Conservation (phyloP, 208 protist genomes). For the Acanthamoeba culbertsoni region DNA sequence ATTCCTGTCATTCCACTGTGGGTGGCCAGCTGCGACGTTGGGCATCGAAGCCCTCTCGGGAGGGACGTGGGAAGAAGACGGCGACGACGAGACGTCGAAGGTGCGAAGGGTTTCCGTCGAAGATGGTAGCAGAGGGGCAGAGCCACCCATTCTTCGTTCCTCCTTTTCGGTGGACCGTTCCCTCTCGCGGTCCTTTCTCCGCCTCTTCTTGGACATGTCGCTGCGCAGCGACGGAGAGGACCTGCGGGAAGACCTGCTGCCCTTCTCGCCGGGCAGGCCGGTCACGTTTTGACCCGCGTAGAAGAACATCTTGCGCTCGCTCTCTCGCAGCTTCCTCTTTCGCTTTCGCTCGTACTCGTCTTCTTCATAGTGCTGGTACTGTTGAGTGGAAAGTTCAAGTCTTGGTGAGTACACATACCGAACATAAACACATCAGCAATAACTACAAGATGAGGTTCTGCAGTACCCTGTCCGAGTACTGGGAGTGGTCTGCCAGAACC, state of each 20-base stretch:
- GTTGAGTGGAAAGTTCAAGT: neutral
- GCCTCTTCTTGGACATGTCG: neutral
- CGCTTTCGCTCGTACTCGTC: constrained; percentile 39
- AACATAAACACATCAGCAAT: neutral
- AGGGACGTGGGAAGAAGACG: neutral
- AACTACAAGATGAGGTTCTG: neutral
- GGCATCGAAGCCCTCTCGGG: constrained; percentile 7
- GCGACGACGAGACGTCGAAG: neutral
- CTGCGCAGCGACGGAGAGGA: neutral
- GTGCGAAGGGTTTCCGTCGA: neutral
- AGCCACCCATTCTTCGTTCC: neutral
- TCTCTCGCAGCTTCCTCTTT: neutral
- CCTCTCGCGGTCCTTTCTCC: neutral
- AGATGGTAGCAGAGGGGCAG: neutral
- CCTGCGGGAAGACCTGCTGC: neutral
- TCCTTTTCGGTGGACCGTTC: neutral
- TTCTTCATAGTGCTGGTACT: constrained; percentile 19
- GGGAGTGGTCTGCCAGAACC: constrained; percentile 5
- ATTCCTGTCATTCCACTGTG: neutral
- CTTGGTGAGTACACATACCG: neutral
- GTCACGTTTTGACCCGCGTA: neutral
- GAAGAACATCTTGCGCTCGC: constrained; percentile 45
- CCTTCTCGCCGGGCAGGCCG: neutral
- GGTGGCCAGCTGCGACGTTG: neutral
- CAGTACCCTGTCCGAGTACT: neutral